Percentiles rank a stretch among this genome's conserved stretches.
Evolutionary conservation across 768 basidiomycete genomes (phyloP).

Genomic region (Leccinum olivaceopallidum): DNA sequence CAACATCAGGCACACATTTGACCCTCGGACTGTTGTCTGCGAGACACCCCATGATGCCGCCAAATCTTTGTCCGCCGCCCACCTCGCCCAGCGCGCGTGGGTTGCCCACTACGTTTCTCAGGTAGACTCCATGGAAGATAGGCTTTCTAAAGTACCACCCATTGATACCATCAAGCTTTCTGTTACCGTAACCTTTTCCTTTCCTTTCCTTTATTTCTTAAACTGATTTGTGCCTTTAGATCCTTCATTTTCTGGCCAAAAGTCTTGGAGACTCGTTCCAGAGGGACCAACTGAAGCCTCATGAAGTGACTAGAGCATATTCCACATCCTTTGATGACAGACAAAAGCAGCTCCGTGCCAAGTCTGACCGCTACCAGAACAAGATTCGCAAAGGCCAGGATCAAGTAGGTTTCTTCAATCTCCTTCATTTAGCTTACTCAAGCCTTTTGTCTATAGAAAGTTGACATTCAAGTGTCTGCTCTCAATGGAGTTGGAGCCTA

Average conservation of each 20-base stretch:
- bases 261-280: conserved; percentile 26
- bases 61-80: conserved; percentile 6
- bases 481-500: conserved; percentile 22
- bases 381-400: conserved; percentile 32
- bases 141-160: conserved; percentile 23
- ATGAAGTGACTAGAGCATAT: conserved; percentile 24
- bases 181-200: conserved; percentile 17
- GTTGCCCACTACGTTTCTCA: conserved; percentile 32
- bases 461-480: conserved; percentile 25
- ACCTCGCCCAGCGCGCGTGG: conserved; percentile 35
- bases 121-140: conserved; percentile 21
- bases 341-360: conserved; percentile 19
- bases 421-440: neutral
- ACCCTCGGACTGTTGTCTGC: conserved; percentile 1
- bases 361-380: conserved; percentile 26
- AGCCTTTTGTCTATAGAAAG: conserved; percentile 14
- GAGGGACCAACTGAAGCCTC: conserved; percentile 29
- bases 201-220: neutral
- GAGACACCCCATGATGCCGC: conserved; percentile 1
- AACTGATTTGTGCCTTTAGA: conserved; percentile 14
- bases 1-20: conserved; percentile 22
- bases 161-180: conserved; percentile 29
- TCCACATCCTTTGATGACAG: conserved; percentile 10
- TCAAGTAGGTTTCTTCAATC: conserved; percentile 36
- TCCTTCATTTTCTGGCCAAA: conserved; percentile 30